Percentiles rank a stretch among this genome's conserved stretches.
Evolutionary conservation across 371 early-diverging fungal species (phyloP).

Genomic region (Circinella umbellata): DNA sequence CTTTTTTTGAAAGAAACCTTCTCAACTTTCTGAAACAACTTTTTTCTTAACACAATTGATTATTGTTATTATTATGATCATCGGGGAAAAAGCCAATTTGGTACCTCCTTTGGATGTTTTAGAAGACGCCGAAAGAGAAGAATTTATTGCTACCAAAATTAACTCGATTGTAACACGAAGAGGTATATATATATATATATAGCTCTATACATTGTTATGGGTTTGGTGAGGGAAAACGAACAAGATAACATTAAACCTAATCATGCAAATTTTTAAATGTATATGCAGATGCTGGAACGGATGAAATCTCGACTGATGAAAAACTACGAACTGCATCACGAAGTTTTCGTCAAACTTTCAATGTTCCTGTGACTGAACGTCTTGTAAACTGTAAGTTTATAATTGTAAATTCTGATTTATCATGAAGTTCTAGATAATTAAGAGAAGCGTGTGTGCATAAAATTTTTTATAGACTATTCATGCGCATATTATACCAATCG

Average conservation of each 20-base stretch:
- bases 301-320: constrained; percentile 82
- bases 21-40: no score
- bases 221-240: no score
- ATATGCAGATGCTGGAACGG: constrained; percentile 66
- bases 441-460: not conserved
- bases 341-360: constrained; percentile 91
- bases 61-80: not conserved
- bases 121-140: constrained; percentile 82
- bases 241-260: no score
- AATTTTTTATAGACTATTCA: constrained; percentile 77
- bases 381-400: constrained; percentile 81
- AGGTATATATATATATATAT: constrained; percentile 62
- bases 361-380: constrained; percentile 79
- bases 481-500: constrained; percentile 85
- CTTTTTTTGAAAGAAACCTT: no score
- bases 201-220: no score
- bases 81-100: not conserved
- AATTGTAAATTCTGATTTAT: no score
- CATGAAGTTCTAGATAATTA: no score
- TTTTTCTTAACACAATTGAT: no score
- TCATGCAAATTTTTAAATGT: not conserved
- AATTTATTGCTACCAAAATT: constrained; percentile 89
- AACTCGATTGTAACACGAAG: constrained; percentile 83
- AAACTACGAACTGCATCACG: constrained; percentile 88
- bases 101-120: constrained; percentile 60